These are phyloP conservation scores for Corynascus novoguineensis DNA, from an alignment of 495 filamentous ascomycete species.

Conservation along the genomic window DNA sequence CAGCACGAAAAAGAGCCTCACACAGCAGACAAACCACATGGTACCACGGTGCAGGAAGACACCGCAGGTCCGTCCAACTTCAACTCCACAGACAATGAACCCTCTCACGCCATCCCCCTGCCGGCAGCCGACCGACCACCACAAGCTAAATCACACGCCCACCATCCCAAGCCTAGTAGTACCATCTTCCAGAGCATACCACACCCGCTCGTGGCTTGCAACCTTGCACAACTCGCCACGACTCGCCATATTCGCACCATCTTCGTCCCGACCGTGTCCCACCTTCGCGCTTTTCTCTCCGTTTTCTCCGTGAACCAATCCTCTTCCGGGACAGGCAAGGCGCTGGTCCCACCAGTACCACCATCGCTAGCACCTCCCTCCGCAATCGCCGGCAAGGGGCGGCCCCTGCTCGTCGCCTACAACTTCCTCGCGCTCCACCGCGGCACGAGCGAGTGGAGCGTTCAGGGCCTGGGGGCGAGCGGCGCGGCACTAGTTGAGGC, in stretches of 20 bases:
- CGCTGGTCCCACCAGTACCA: slow-evolving; percentile 20
- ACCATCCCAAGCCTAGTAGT: background rate
- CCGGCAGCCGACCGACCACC: background rate
- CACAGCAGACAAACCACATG: background rate
- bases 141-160: background rate
- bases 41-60: background rate
- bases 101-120: background rate
- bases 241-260: slow-evolving; percentile 61
- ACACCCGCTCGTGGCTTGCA: slow-evolving; percentile 49
- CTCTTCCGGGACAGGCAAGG: slow-evolving; percentile 32
- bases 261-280: slow-evolving; percentile 69
- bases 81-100: background rate
- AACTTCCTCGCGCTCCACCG: slow-evolving; percentile 63
- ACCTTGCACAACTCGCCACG: slow-evolving; percentile 61
- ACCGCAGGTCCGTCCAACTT: slow-evolving; percentile 3
- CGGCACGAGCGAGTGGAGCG: slow-evolving; percentile 74
- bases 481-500: slow-evolving; percentile 63
- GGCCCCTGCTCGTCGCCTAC: slow-evolving; percentile 53
- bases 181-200: background rate
- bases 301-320: slow-evolving; percentile 34
- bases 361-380: background rate
- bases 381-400: background rate
- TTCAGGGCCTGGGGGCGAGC: slow-evolving; percentile 70
- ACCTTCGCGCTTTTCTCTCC: slow-evolving; percentile 69
- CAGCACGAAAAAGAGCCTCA: no score